Evolutionary conservation across 495 filamentous ascomycete species (phyloP), one percentile per base, ranked within the genome.

Genomic region (Jackrogersella minutella): DNA sequence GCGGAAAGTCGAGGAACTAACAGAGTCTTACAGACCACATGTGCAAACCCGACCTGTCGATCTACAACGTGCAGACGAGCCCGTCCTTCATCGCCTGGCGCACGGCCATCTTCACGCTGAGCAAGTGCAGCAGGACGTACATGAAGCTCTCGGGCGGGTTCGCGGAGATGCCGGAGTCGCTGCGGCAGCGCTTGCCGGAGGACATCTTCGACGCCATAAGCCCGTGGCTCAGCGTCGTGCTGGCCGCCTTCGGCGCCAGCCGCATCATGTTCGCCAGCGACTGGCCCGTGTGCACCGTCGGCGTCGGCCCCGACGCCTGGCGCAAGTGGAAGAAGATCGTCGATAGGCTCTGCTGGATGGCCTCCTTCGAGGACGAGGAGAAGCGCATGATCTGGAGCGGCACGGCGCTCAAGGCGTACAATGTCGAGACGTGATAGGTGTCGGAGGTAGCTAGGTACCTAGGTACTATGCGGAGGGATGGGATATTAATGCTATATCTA

Each of bases 91-190:
- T 86, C 41, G 82, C 78, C 19, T 86, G 84, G 83, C 77, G 80
- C 59, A 79, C 79, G 40, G 77, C 83, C 64, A 81, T 87, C 78
- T 82, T 80, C 74, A 82, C 77, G 16, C 85, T 91, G 64, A 83
- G 84, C 64, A 80, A 81, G 61, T 87, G 81, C 74, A 74, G 74
- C 28, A 79, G 73, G 13, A 89, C 87, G 4, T 95, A 90, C 79
- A 91, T 96, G 86, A 96, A 96, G 80, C 85, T 96, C n/a, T 93
- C 89, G 21, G 93, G 93, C 9, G 83, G 77, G 34, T 94, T 97
- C 73, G 84, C 87, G 2, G 91, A 96, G 78, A 81, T 96, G 73
- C 80, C 83, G 56, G 84, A 64, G 54, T 78, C 54, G 40, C 72
- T 76, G 7, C 74, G 68, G 64, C 71, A 58, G 6, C 76, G 69